Percentiles rank a stretch among this genome's conserved stretches.
Evolutionary conservation across 176 grass and related monocot genomes (phyloP).

Genomic region (Musa schizocarpa): DNA sequence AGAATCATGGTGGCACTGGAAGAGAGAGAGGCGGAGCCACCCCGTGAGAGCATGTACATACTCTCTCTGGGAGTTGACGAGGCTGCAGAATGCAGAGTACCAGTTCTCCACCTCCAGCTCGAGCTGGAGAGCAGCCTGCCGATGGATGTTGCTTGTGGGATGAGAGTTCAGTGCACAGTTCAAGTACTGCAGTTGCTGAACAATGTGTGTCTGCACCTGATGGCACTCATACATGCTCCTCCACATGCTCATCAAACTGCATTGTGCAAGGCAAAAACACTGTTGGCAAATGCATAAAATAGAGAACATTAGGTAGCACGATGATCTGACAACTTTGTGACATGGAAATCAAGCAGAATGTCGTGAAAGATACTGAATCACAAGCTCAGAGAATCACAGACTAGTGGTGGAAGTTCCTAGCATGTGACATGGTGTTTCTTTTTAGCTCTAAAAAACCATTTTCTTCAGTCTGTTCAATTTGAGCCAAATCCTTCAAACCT

Average conservation of each 20-base stretch:
- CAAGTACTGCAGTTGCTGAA: slow-evolving; percentile 85
- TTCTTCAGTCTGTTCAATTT: too few species aligned
- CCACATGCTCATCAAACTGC: slow-evolving; percentile 95
- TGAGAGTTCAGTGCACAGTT: slow-evolving; percentile 49
- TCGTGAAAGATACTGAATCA: too few species aligned
- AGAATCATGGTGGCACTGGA: slow-evolving; percentile 63
- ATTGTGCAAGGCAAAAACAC: slow-evolving; percentile 25
- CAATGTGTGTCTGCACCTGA: slow-evolving; percentile 96
- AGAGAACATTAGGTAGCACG: neutral
- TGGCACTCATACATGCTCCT: slow-evolving; percentile 99
- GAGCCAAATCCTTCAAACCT: too few species aligned
- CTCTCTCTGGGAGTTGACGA: slow-evolving; percentile 77
- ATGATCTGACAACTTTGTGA: too few species aligned
- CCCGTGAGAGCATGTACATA: slow-evolving; percentile 83
- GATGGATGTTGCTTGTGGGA: slow-evolving; percentile 66
- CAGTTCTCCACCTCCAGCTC: slow-evolving; percentile 87
- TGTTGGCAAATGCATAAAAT: slow-evolving; percentile 18
- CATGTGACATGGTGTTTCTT: too few species aligned
- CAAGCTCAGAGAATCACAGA: too few species aligned
- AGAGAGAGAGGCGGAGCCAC: slow-evolving; percentile 89
- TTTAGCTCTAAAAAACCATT: too few species aligned
- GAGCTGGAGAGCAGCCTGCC: slow-evolving; percentile 75
- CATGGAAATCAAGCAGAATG: too few species aligned
- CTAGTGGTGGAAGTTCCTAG: too few species aligned
- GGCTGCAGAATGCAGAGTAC: slow-evolving; percentile 82